A percentile compares a stretch with the other conserved stretches of the same genome.
phyloP scores from a whole-genome alignment of 1,139 yeast species.

The Suhomyces yuchorum region DNA sequence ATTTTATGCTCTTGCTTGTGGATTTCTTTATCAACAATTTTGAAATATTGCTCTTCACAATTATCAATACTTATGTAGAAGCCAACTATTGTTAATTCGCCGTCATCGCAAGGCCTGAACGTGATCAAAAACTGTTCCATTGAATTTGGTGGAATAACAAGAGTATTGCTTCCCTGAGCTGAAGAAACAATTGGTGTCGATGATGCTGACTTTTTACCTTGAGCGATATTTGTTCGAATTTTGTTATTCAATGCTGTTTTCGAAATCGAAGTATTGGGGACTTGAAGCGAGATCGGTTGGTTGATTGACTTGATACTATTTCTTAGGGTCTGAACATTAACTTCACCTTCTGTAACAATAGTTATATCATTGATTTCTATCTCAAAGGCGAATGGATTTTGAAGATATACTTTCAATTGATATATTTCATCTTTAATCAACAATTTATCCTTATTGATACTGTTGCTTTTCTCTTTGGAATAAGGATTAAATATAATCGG shows the following conservation, averaged over 20 bases:
- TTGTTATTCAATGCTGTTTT: conserved; percentile 4
- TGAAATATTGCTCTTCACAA: conserved; percentile 36
- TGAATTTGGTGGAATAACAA: conserved; percentile 32
- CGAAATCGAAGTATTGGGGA: not conserved
- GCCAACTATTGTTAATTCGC: conserved; percentile 36
- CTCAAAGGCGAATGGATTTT: conserved; percentile 82
- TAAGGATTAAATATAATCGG: conserved; percentile 39
- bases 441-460: conserved; percentile 33
- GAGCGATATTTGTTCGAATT: not conserved
- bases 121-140: conserved; percentile 36
- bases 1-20: conserved; percentile 20
- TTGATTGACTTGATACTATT: conserved; percentile 11
- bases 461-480: conserved; percentile 18
- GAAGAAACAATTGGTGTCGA: conserved; percentile 6
- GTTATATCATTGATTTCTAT: conserved; percentile 59
- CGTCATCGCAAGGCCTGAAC: conserved; percentile 37
- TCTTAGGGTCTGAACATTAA: conserved; percentile 33
- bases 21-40: conserved; percentile 31
- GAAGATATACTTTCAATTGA: conserved; percentile 57
- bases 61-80: conserved; percentile 32
- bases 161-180: not conserved
- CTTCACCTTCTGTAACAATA: conserved; percentile 38
- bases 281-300: conserved; percentile 3
- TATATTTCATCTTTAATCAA: conserved; percentile 59
- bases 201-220: conserved; percentile 1